These are phyloP conservation scores for Aphanomyces euteiches DNA, from an alignment of 352 stramenopile genomes.

Conservation along the genomic window DNA sequence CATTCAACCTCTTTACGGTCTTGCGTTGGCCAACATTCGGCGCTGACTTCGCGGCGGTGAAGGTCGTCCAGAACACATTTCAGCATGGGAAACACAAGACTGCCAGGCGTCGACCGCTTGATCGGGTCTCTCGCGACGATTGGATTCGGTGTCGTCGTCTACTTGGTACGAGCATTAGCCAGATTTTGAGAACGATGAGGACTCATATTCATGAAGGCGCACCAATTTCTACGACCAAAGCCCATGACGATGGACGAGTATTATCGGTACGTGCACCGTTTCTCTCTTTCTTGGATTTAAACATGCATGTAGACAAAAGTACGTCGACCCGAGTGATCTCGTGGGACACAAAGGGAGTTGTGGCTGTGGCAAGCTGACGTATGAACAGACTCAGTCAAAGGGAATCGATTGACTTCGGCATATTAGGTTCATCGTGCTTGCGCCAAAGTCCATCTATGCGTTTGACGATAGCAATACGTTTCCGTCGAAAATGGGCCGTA, in stretches of 20 bases:
- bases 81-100: constrained; percentile 9
- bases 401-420: not conserved
- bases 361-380: constrained; percentile 65
- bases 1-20: not conserved
- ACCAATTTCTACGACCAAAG: constrained; percentile 53
- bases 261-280: constrained; percentile 49
- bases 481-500: constrained; percentile 77
- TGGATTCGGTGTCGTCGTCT: constrained; percentile 63
- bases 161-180: constrained; percentile 45
- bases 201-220: constrained; percentile 40
- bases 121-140: constrained; percentile 74
- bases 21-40: too few relatives aligned
- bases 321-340: constrained; percentile 57
- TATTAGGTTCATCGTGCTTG: constrained; percentile 65
- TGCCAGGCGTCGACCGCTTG: constrained; percentile 72
- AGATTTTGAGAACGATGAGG: not conserved
- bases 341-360: constrained; percentile 73
- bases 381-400: not conserved
- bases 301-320: constrained; percentile 57
- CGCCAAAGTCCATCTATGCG: constrained; percentile 66
- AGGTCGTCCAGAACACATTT: not conserved
- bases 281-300: not conserved
- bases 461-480: constrained; percentile 81
- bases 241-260: constrained; percentile 63
- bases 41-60: too few relatives aligned